A percentile compares a stretch with the other conserved stretches of the same genome.
Conservation (phyloP, 306 rosid genomes). For the Vicia sativa region DNA sequence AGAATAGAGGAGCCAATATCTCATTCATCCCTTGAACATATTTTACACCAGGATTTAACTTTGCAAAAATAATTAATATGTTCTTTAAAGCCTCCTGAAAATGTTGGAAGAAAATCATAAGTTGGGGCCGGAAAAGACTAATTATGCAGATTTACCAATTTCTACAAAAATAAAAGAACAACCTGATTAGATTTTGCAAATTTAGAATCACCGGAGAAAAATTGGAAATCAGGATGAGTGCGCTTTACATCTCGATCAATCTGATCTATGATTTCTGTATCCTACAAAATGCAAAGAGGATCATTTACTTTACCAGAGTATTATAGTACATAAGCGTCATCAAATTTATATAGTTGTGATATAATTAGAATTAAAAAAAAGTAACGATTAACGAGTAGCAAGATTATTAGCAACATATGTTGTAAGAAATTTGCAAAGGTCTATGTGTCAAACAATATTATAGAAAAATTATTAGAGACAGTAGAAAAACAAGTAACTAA, state of each 20-base stretch:
- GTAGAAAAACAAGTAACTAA: constrained; percentile 23
- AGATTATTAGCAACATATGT: background rate
- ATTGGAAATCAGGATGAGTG: constrained; percentile 98
- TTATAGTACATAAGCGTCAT: constrained; percentile 21
- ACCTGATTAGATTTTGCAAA: constrained; percentile 95
- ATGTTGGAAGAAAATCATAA: constrained; percentile 25
- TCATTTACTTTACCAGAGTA: constrained; percentile 27
- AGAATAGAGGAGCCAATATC: constrained; percentile 89
- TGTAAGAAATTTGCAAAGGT: constrained; percentile 24
- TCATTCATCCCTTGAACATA: constrained; percentile 99
- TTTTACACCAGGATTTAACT: constrained; percentile 96
- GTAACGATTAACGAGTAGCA: constrained; percentile 4
- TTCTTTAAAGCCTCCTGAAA: constrained; percentile 88
- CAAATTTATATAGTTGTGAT: constrained; percentile 2
- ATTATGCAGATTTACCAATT: constrained; percentile 16
- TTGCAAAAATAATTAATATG: constrained; percentile 85
- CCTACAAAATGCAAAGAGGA: constrained; percentile 58
- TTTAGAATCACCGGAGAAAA: constrained; percentile 85
- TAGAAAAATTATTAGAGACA: background rate
- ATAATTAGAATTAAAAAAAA: background rate
- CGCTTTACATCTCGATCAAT: constrained; percentile 98
- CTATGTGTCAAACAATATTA: background rate
- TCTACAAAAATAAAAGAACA: constrained; percentile 30
- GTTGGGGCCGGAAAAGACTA: constrained; percentile 8
- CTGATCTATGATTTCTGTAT: constrained; percentile 94